Evolutionary conservation across 2,329 filamentous ascomycete species (phyloP).

Genomic region (Aureobasidium zeae): DNA sequence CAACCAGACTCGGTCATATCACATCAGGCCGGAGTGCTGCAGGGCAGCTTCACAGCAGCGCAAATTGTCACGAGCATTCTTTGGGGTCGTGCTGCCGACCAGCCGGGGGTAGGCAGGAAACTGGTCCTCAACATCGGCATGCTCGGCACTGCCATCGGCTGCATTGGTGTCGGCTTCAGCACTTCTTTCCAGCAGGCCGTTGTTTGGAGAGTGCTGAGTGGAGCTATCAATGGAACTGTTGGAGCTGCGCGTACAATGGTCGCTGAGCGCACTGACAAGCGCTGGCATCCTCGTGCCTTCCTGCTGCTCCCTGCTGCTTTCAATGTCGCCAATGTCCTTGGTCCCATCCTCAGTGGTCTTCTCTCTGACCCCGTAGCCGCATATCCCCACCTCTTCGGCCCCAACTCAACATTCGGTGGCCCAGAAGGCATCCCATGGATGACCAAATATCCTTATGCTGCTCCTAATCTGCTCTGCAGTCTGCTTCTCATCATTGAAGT

Average conservation of each 20-base stretch:
- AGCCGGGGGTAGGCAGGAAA: slow-evolving; percentile 38
- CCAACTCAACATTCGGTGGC: slow-evolving; percentile 45
- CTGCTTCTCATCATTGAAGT: slow-evolving; percentile 47
- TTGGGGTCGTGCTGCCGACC: slow-evolving; percentile 35
- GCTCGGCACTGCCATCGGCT: slow-evolving; percentile 32
- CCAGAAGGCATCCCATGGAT: slow-evolving; percentile 51
- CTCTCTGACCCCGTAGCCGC: slow-evolving; percentile 51
- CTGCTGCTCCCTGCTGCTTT: slow-evolving; percentile 33
- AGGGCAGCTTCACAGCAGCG: slow-evolving; percentile 35
- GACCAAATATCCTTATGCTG: slow-evolving; percentile 51
- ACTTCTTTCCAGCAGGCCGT: slow-evolving; percentile 33
- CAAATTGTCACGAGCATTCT: slow-evolving; percentile 36
- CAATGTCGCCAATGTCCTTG: slow-evolving; percentile 34
- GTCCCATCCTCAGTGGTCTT: slow-evolving; percentile 50
- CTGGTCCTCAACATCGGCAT: slow-evolving; percentile 33
- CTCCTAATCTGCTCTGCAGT: slow-evolving; percentile 54
- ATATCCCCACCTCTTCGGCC: slow-evolving; percentile 50
- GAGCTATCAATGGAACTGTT: slow-evolving; percentile 35
- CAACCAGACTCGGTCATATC: slow-evolving; percentile 41
- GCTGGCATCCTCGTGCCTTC: slow-evolving; percentile 34
- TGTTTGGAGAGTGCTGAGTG: slow-evolving; percentile 32
- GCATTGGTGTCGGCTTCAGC: slow-evolving; percentile 33
- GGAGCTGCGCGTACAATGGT: slow-evolving; percentile 36
- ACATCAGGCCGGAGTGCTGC: slow-evolving; percentile 34
- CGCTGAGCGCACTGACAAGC: slow-evolving; percentile 32